Percentiles rank a stretch among this genome's conserved stretches.
These are phyloP conservation scores for Xerophyta viscosa DNA, from an alignment of 106 monocot genomes.

Conservation along the genomic window DNA sequence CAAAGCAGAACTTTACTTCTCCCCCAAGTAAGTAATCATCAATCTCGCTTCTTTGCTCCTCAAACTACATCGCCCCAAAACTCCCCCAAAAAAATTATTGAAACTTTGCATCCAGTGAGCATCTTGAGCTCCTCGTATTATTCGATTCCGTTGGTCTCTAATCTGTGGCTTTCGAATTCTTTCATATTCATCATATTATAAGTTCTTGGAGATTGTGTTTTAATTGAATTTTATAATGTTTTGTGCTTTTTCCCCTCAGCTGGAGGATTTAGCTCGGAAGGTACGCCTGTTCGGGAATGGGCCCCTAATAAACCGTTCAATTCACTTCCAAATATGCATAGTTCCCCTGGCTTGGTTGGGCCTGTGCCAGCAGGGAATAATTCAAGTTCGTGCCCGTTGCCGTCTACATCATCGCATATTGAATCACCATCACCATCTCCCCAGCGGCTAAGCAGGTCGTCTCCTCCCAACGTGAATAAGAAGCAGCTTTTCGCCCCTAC, in stretches of 20 bases:
- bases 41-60: no score
- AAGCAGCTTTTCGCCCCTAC: slow-evolving; percentile 45
- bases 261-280: slow-evolving; percentile 15
- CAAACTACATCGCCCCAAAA: no score
- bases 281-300: slow-evolving; percentile 1
- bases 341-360: not conserved
- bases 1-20: slow-evolving; percentile 34
- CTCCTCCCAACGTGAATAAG: not conserved
- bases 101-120: not conserved
- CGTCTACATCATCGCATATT: no score
- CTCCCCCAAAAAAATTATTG: no score
- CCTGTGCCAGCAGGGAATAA: no score
- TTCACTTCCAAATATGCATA: slow-evolving; percentile 38
- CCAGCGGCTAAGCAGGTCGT: no score
- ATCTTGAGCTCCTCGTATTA: not conserved
- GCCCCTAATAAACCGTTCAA: slow-evolving; percentile 23
- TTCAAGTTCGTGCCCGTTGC: slow-evolving; percentile 25
- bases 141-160: not conserved
- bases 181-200: not conserved
- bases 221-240: not conserved
- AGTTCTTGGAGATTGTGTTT: no score
- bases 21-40: no score
- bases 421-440: no score
- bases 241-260: not conserved
- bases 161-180: not conserved